phyloP scores from a whole-genome alignment of 2,329 filamentous ascomycete genomes.

The Ophiostoma tasmaniense region DNA sequence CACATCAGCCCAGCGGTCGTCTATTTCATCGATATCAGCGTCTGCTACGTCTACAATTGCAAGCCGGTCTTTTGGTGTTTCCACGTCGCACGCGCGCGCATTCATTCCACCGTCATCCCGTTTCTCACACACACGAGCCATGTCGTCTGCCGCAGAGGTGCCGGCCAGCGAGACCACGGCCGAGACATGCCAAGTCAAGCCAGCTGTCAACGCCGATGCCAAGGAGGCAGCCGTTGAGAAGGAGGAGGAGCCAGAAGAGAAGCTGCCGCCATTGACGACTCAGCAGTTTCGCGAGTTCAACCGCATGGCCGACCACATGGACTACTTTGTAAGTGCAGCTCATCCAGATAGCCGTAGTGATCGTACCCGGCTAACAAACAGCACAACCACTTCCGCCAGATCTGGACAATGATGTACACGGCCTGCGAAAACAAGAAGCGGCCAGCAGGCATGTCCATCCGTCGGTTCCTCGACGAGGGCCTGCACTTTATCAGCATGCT shows the following conservation, averaged over 20 bases:
- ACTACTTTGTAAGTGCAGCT: slow-evolving; percentile 53
- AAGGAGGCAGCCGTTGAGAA: background rate
- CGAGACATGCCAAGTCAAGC: background rate
- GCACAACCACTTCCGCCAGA: slow-evolving; percentile 68
- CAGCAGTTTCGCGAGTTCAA: slow-evolving; percentile 64
- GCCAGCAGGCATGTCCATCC: slow-evolving; percentile 55
- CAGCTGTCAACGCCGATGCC: background rate
- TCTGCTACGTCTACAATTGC: background rate
- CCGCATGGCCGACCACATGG: slow-evolving; percentile 65
- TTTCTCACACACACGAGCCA: background rate
- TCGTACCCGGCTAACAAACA: slow-evolving; percentile 29
- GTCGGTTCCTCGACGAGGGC: slow-evolving; percentile 58
- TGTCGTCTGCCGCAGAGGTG: background rate
- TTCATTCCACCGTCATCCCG: background rate
- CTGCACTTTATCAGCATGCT: slow-evolving; percentile 64
- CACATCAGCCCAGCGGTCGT: background rate
- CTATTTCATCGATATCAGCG: background rate
- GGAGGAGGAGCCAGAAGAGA: slow-evolving; percentile 10
- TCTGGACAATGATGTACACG: slow-evolving; percentile 63
- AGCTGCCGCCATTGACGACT: slow-evolving; percentile 53
- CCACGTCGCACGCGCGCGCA: background rate
- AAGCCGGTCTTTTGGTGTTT: background rate
- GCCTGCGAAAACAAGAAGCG: slow-evolving; percentile 53
- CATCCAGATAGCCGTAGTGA: no score
- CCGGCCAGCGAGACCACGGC: background rate